These are phyloP conservation scores for Ophiostoma sp. DNA, from an alignment of 2,329 filamentous ascomycete species.

Conservation along the genomic window DNA sequence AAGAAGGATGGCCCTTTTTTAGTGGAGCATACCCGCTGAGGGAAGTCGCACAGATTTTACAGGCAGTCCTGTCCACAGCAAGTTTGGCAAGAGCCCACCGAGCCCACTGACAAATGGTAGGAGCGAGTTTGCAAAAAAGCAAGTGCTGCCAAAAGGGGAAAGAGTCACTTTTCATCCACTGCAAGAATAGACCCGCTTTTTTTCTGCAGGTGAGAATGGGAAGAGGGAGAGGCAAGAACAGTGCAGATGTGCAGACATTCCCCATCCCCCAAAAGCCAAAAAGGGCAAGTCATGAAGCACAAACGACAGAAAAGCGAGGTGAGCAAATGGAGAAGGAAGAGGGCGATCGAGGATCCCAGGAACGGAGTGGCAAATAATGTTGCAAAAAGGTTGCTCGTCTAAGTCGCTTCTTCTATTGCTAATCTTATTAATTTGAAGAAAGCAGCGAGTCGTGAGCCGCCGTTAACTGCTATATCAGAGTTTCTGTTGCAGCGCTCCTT, in stretches of 20 bases:
- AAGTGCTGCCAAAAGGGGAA: conserved; percentile 10
- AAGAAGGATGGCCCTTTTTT: background rate
- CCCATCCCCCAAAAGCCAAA: background rate
- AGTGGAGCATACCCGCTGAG: conserved; percentile 2
- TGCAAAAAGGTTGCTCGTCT: background rate
- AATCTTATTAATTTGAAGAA: background rate
- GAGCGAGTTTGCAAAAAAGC: background rate
- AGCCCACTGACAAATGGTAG: background rate
- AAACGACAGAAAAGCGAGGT: background rate
- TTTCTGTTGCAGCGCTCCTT: background rate
- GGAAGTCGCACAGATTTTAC: background rate
- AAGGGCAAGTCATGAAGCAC: background rate
- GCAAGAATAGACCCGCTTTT: conserved; percentile 8
- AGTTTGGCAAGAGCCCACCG: background rate
- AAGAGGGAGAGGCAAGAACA: background rate
- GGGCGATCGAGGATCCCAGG: background rate
- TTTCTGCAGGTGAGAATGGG: conserved; percentile 13
- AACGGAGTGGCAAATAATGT: background rate
- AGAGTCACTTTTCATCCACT: background rate
- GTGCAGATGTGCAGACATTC: background rate
- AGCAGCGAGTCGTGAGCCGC: background rate
- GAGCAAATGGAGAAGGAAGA: background rate
- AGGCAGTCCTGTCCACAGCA: too few species aligned
- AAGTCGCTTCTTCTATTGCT: background rate
- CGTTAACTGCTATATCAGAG: background rate